These are phyloP conservation scores for Erysimum cheiri DNA, from an alignment of 441 rosid genomes.

Conservation along the genomic window DNA sequence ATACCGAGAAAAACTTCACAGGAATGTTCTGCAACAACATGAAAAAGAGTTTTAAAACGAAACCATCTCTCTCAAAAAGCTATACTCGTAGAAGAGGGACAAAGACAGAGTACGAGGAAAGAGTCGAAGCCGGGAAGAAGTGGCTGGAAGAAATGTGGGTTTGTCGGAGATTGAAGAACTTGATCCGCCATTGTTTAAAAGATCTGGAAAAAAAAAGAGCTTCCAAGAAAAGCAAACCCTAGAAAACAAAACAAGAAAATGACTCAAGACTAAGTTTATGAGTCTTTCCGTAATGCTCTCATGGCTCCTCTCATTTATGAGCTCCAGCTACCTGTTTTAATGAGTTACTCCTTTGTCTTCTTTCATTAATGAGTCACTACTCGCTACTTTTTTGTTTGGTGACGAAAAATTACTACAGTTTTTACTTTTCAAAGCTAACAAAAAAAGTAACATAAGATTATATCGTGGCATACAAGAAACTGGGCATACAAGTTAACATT, in stretches of 20 bases:
- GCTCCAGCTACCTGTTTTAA: neutral
- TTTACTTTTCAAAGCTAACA: too few relatives aligned
- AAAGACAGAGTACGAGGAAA: neutral
- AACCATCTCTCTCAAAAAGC: conserved; percentile 9
- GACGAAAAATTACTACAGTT: too few relatives aligned
- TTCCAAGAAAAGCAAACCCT: conserved; percentile 6
- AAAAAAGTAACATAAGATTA: too few relatives aligned
- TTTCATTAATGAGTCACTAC: neutral
- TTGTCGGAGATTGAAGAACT: neutral
- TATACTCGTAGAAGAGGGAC: neutral
- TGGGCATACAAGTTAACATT: too few relatives aligned
- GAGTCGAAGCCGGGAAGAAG: conserved; percentile 15
- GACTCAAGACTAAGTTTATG: neutral
- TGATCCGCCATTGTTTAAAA: conserved; percentile 2
- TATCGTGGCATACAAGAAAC: too few relatives aligned
- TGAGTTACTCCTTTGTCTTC: neutral
- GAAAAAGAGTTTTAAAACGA: conserved; percentile 13
- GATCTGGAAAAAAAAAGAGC: neutral
- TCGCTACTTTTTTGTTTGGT: too few relatives aligned
- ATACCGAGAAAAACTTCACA: neutral
- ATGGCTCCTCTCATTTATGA: neutral
- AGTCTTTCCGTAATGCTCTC: neutral
- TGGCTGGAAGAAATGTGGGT: conserved; percentile 24
- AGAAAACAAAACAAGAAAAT: neutral
- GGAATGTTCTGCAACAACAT: conserved; percentile 40